phyloP scores from a whole-genome alignment of 805 yeast genomes.

The Lipomyces sp. region DNA sequence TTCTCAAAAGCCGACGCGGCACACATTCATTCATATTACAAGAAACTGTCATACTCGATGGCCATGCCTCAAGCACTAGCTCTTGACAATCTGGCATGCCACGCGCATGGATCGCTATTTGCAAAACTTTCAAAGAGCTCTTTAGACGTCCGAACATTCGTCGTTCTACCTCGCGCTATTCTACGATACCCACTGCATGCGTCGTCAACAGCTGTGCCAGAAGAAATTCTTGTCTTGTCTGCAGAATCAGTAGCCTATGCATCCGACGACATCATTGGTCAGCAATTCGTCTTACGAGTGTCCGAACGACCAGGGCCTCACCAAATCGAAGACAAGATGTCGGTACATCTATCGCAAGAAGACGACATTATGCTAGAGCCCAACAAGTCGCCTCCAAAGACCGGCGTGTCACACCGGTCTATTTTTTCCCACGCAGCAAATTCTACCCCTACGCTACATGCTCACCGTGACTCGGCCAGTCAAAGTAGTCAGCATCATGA shows the following conservation, averaged over 20 bases:
- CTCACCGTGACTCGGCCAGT: not conserved
- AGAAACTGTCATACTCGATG: slow-evolving; percentile 21
- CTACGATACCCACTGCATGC: slow-evolving; percentile 23
- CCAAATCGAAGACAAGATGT: not conserved
- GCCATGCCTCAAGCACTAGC: slow-evolving; percentile 23
- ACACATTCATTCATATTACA: slow-evolving; percentile 6
- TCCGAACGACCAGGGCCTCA: slow-evolving; percentile 22
- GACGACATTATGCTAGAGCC: not conserved
- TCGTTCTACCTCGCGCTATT: slow-evolving; percentile 23
- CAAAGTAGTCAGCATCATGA: not conserved
- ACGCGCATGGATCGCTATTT: slow-evolving; percentile 15
- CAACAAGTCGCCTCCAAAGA: not conserved
- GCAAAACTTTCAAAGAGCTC: not conserved
- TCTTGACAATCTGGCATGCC: slow-evolving; percentile 13
- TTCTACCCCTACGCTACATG: slow-evolving; percentile 1
- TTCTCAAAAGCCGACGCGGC: slow-evolving; percentile 2
- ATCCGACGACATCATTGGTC: slow-evolving; percentile 34
- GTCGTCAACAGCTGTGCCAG: slow-evolving; percentile 18
- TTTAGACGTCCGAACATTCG: slow-evolving; percentile 22
- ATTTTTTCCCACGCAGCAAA: slow-evolving; percentile 5
- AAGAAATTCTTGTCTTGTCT: slow-evolving; percentile 16
- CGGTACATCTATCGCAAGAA: not conserved
- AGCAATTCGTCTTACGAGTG: slow-evolving; percentile 30
- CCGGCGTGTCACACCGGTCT: not conserved
- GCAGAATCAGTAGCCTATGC: slow-evolving; percentile 34